Base-by-base conservation (phyloP, 2,329 filamentous ascomycete genomes). In the Sclerotinia spermophila region DNA sequence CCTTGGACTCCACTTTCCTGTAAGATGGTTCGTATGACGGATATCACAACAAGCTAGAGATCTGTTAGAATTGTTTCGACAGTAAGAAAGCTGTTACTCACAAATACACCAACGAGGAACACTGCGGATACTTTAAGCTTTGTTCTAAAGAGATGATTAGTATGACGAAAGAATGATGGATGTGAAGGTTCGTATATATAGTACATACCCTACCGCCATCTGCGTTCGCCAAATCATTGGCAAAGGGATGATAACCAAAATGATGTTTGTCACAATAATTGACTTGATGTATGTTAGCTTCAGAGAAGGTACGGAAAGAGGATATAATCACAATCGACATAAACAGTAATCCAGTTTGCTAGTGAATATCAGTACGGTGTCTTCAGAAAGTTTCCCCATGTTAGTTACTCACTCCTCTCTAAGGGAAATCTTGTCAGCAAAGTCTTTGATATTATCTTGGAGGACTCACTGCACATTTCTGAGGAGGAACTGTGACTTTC, bases 171-270 rank as follows among this genome's bases (percentile, higher is more conserved):
- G 6, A 24, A 42, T 10, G 1, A 19, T 42, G 33, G 1, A n/a
- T 24, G 3, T 17, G 10, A 17, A 40, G 3, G n/a, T 3, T 40
- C 4, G 33, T 19, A 27, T 44, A 27, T 42, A n/a, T 5, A n/a
- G 11, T 13, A 19, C 70, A 30, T 71, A 72, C 73, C 35, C 61
- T 21, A 68, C 51, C 40, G 69, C 59, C 38, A 74, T 55, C 24
- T 68, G 44, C 2, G 72, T 62, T 51, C 71, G 68, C 19, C 73
- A 61, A 11, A 77, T 73, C 27, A 76, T 70, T 19, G 72, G 75
- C 13, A 75, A 35, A 4, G 75, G 75, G 35, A 77, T 72, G 0
- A 42, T 42, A 59, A 77, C 71, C 7, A 77, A 13, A 7, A 76
- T 51, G 10, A 76, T 3, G 56, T 73, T 67, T 0, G 74, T 77